Evolutionary conservation across 495 filamentous ascomycete genomes (phyloP), one percentile per base, ranked within the genome.

Genomic region (Astrocystis sublimbata): DNA sequence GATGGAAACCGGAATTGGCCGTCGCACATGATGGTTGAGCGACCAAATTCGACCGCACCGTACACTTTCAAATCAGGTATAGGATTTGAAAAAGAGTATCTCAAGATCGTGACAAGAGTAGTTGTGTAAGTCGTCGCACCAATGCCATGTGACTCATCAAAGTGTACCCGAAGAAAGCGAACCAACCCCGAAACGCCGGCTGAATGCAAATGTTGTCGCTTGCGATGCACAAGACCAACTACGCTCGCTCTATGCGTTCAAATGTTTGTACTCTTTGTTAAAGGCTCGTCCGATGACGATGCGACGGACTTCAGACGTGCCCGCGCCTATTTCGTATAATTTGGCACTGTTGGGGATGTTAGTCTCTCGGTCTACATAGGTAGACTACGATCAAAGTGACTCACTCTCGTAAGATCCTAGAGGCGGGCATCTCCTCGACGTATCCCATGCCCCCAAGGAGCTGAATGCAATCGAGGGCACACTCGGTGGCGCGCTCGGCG

Each of bases 311-410:
- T 98, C 94, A 62, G 91, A 96, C 8, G 94, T 98, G 12, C 94
- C 94, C 13, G 94, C 94, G 1, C 94, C 94, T 76, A 98, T 98
- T 79, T 98, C 96, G 77, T 98, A 98, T 69, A 98, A 71, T 73
- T 85, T 83, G 31, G 83, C 81, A 68, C 75, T 79, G 33, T 33
- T 13, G 17, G 26, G 38, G 28, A 21, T 13, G 47, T 53, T 26
- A 62, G 49, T 40, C n/a, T 41, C 19, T 33, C n/a, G 30, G 61
- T 61, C 26, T 23, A 46, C 21, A 59, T 36, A 13, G 33, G 13
- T 36, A 13, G 33, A 23, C 12, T n/a, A 2, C n/a, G n/a, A n/a
- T n/a, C n/a, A n/a, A n/a, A n/a, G n/a, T n/a, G n/a, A 75, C 76
- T 68, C 63, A 82, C 79, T 98, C 94, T 53, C 94, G 78, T 59